Evolutionary conservation across 371 early-diverging fungal species (phyloP), one percentile per base, ranked within the genome.

Genomic region (Mucor mucedo): DNA sequence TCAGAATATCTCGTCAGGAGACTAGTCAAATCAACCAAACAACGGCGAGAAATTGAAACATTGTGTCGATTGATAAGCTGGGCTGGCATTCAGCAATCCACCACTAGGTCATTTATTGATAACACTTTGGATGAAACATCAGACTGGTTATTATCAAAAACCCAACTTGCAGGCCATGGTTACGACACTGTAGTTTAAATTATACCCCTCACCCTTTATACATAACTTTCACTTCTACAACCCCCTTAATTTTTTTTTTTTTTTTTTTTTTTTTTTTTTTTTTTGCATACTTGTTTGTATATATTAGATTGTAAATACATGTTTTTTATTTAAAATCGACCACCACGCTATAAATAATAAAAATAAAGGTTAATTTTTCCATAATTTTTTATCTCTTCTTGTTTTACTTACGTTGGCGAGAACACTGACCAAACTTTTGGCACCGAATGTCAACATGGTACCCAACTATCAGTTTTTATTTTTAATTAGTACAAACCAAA

Each of bases 371-470:
- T 39, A 48, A 41, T 11, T 44, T 47, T 58, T 35, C 13, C 2
- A 44, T 38, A n/a, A 16, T 13, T 44, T 35, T 38, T 30, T 48
- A 33, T 40, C n/a, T 21, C 21, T 21, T 21, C 21, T 21, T 21
- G 21, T 1, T 21, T 1, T 27, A 68, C 77, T 75, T 75, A 80
- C 80, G 16, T 75, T 77, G 28, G 70, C 69, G 27, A 77, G 56
- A 16, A 67, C 58, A 27, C 82, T 79, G 30, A 73, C 10, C 42
- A 76, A 50, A 52, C 79, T 78, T 35, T 70, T 76, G 9, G 79
- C 79, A 13, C 82, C 82, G 65, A 82, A 82, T 5, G 67, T 54
- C 10, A 82, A 66, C 82, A 82, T 82, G 3, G 76, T 74, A 13
- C 76, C 66, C 41, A 80, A 41, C 78, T 80, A 64, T 29, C 21